Percentiles rank a stretch among this genome's conserved stretches.
Conservation (phyloP, 202 grass and related monocot genomes). For the Zoysia matrella region DNA sequence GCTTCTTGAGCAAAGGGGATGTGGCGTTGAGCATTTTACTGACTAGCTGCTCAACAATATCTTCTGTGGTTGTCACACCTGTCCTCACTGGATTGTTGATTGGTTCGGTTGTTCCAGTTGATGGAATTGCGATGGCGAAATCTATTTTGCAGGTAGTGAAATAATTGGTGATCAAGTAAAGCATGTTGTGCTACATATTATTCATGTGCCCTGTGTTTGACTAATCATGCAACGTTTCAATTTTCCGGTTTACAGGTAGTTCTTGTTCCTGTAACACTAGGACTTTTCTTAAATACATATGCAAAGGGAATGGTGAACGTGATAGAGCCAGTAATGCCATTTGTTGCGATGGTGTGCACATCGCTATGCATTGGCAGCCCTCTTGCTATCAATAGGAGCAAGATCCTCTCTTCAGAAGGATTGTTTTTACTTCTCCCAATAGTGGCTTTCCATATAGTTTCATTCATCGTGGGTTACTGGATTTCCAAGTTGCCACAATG, state of each 20-base stretch:
- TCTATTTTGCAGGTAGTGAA: slow-evolving; percentile 80
- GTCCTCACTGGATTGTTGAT: slow-evolving; percentile 78
- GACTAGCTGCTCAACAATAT: slow-evolving; percentile 88
- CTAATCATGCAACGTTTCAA: background rate
- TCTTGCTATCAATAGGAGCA: slow-evolving; percentile 53
- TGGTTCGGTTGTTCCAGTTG: slow-evolving; percentile 25
- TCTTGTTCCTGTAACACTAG: slow-evolving; percentile 77
- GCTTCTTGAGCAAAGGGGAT: no score
- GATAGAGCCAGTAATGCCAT: no score
- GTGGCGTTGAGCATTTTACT: slow-evolving; percentile 82
- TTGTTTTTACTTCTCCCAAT: slow-evolving; percentile 79
- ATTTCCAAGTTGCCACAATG: slow-evolving; percentile 27
- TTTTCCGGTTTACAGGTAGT: slow-evolving; percentile 63
- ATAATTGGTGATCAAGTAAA: background rate
- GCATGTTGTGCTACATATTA: background rate
- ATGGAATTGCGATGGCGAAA: slow-evolving; percentile 88
- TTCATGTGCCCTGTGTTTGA: background rate
- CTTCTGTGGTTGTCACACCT: slow-evolving; percentile 84
- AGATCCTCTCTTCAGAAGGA: slow-evolving; percentile 76
- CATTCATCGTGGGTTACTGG: slow-evolving; percentile 82
- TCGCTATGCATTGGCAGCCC: no score
- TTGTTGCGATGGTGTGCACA: no score
- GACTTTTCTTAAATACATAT: slow-evolving; percentile 66
- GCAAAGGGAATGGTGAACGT: no score
- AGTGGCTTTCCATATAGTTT: slow-evolving; percentile 75